Evolutionary conservation across 2,329 filamentous ascomycete genomes (phyloP), one percentile per base, ranked within the genome.

Genomic region (Arthrobotrys sphaeroides): DNA sequence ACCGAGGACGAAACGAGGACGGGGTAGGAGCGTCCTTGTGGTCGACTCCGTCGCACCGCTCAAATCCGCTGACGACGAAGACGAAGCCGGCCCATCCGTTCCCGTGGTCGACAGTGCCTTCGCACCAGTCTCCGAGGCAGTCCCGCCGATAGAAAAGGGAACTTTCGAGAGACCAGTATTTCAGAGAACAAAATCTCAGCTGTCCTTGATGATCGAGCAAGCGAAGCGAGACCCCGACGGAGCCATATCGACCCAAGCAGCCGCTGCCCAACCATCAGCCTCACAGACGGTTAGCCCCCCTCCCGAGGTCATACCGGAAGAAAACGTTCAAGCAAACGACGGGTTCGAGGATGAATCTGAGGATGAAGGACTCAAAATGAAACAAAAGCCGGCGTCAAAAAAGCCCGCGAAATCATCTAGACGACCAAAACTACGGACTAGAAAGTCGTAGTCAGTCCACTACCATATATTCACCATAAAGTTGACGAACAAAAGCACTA

Each of bases 11-110:
- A 73, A 55, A 40, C 67, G 60, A 31, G 78, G 74, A 53, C 74
- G 73, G 28, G 78, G 77, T 12, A 78, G 78, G 53, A 77, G 70
- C 28, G 73, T 79, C n/a, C 62, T 78, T 12, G 74, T 79, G 26
- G 77, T 79, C 0, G 78, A 79, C 42, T 78, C 77, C 22, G 72
- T 79, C 36, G 78, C 75, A 22, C 78, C 78, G 20, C 74, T 79
- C 67, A 79, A 79, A 33, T 65, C 66, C 24, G 74, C 74, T 13
- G 78, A 78, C 55, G 59, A 65, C 9, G 57, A 43, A 3, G 77
- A 74, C 31, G 31, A 3, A 33, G 55, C 59, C 9, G 57, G 67
- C 1, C 20, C 72, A 4, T 24, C 38, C 22, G 57, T 66, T 18
- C 53, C 61, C 5, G 53, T 59, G 10, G 75, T 62, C 12, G 65